These are phyloP conservation scores for Monosporascus sp. DNA, from an alignment of 2,329 filamentous ascomycete genomes.

Conservation along the genomic window DNA sequence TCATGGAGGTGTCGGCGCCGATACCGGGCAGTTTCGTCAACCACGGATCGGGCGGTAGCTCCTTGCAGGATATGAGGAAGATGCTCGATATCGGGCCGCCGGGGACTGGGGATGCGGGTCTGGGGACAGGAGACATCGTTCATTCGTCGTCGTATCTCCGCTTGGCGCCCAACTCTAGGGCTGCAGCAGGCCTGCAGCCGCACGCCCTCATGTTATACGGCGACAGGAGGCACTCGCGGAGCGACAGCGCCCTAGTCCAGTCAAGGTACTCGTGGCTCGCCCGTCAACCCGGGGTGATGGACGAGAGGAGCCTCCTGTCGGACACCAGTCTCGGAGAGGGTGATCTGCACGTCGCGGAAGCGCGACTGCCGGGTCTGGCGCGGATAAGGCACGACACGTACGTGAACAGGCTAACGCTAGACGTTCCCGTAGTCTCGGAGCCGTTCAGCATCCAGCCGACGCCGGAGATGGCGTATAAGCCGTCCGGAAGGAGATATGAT, in stretches of 20 bases:
- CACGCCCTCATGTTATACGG: constrained; percentile 18
- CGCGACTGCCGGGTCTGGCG: constrained; percentile 9
- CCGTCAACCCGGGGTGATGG: constrained; percentile 6
- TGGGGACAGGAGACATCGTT: background rate
- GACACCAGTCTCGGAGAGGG: constrained; percentile 23
- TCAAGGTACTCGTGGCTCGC: constrained; percentile 14
- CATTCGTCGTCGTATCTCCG: constrained; percentile 8
- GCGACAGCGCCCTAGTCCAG: constrained; percentile 9
- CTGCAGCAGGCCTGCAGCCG: constrained; percentile 7
- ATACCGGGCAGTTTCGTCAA: constrained; percentile 23
- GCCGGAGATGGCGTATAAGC: constrained; percentile 24
- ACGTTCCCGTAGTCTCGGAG: constrained; percentile 17
- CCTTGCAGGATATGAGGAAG: constrained; percentile 10
- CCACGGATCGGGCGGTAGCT: constrained; percentile 13
- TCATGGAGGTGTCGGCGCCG: constrained; percentile 23
- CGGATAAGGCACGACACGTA: constrained; percentile 5
- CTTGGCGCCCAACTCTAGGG: constrained; percentile 8
- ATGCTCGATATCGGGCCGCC: constrained; percentile 16
- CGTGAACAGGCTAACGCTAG: constrained; percentile 7
- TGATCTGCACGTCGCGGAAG: constrained; percentile 14
- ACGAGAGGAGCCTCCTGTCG: constrained; percentile 23
- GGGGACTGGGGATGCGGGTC: constrained; percentile 1
- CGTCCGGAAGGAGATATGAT: constrained; percentile 13
- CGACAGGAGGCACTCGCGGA: constrained; percentile 5
- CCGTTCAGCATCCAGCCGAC: constrained; percentile 27